These are phyloP conservation scores for Scedosporium apiospermum DNA, from an alignment of 2,329 filamentous ascomycete genomes.

Conservation along the genomic window DNA sequence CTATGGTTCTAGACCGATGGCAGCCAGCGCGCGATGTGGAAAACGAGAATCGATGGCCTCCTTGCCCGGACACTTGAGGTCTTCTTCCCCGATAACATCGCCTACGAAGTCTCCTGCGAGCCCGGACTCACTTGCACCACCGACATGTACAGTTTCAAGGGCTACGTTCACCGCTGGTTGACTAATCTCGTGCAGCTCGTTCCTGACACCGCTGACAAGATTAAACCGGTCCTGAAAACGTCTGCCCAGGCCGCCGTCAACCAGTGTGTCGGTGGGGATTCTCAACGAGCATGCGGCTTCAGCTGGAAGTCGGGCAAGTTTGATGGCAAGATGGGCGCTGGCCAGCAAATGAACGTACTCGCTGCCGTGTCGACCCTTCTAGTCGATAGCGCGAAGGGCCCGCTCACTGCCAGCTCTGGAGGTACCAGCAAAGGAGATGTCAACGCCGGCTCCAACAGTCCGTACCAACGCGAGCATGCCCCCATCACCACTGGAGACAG, in stretches of 20 bases:
- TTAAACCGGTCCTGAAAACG: slow-evolving; percentile 40
- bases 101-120: slow-evolving; percentile 57
- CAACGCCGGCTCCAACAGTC: slow-evolving; percentile 29
- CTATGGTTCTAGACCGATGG: slow-evolving; percentile 9
- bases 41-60: slow-evolving; percentile 38
- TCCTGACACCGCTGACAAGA: slow-evolving; percentile 38
- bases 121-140: slow-evolving; percentile 43
- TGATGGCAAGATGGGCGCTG: slow-evolving; percentile 46
- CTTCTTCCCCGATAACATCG: slow-evolving; percentile 41
- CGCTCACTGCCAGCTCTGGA: slow-evolving; percentile 37
- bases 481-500: slow-evolving; percentile 34
- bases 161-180: slow-evolving; percentile 48
- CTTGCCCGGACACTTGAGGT: slow-evolving; percentile 32
- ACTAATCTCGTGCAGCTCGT: slow-evolving; percentile 42
- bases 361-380: slow-evolving; percentile 46
- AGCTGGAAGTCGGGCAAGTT: slow-evolving; percentile 41
- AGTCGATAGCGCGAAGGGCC: slow-evolving; percentile 27
- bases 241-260: slow-evolving; percentile 44
- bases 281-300: slow-evolving; percentile 42
- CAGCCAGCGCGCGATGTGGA: slow-evolving; percentile 33
- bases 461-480: slow-evolving; percentile 19
- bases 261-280: slow-evolving; percentile 42
- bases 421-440: slow-evolving; percentile 40
- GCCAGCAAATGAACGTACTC: slow-evolving; percentile 51
- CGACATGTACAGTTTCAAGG: slow-evolving; percentile 57